phyloP scores from a whole-genome alignment of 2,329 filamentous ascomycete genomes.

The Lithohypha guttulata region DNA sequence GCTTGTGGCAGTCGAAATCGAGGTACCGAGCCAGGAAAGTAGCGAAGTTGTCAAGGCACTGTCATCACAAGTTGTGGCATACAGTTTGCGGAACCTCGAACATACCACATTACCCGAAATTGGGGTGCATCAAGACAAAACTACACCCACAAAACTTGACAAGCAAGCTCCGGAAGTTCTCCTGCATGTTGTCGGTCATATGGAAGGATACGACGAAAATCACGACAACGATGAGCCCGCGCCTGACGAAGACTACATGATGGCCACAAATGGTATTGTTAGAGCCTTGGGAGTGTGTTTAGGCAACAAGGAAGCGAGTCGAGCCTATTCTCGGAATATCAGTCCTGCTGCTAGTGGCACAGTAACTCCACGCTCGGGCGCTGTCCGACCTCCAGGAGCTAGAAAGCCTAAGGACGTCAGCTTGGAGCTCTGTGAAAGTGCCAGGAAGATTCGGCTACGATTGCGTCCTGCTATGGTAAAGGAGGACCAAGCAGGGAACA shows the following conservation, averaged over 20 bases:
- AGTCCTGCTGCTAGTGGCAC: constrained; percentile 41
- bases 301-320: constrained; percentile 56
- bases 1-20: constrained; percentile 82
- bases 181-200: constrained; percentile 72
- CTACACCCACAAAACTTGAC: constrained; percentile 29
- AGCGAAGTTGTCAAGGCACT: constrained; percentile 85
- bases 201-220: constrained; percentile 38
- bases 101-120: constrained; percentile 56
- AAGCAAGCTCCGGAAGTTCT: constrained; percentile 71
- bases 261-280: constrained; percentile 87
- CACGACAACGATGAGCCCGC: constrained; percentile 57
- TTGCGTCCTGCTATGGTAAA: constrained; percentile 74
- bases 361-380: constrained; percentile 44
- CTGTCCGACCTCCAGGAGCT: constrained; percentile 35
- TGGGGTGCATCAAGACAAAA: constrained; percentile 34
- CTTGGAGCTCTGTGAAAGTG: constrained; percentile 75
- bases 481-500: constrained; percentile 59
- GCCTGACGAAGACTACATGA: constrained; percentile 88
- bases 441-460: constrained; percentile 74
- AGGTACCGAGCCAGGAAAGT: constrained; percentile 69
- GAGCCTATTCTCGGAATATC: constrained; percentile 27
- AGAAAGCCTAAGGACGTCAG: constrained; percentile 82
- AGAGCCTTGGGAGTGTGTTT: constrained; percentile 88
- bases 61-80: constrained; percentile 88
- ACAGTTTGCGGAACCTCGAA: constrained; percentile 86